Percentiles rank a stretch among this genome's conserved stretches.
Conservation (phyloP, 176 grass and related monocot genomes). For the Carex cristatella region DNA sequence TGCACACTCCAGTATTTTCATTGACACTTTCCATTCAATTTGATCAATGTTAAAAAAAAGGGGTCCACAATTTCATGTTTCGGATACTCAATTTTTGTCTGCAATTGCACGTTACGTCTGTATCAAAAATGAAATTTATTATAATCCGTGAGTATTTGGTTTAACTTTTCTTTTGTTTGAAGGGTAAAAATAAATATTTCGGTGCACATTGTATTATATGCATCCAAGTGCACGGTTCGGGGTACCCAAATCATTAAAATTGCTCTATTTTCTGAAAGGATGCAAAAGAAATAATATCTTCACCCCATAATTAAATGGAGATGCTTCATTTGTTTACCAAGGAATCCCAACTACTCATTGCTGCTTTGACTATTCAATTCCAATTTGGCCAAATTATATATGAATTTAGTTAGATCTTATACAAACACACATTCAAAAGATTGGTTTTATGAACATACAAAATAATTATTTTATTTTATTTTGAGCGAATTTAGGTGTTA, state of each 20-base stretch:
- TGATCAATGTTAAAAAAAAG: too few species aligned
- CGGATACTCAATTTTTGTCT: too few species aligned
- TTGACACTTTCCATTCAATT: too few species aligned
- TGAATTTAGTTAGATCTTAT: background rate
- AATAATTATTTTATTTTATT: background rate
- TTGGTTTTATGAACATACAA: too few species aligned
- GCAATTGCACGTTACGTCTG: too few species aligned
- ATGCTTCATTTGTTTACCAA: background rate
- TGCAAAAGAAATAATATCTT: background rate
- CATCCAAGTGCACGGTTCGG: background rate
- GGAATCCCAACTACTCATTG: background rate
- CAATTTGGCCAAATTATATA: background rate
- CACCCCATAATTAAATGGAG: background rate
- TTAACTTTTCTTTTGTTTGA: too few species aligned
- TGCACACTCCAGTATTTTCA: too few species aligned
- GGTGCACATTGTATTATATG: background rate
- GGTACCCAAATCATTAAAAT: background rate
- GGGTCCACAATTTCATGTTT: too few species aligned
- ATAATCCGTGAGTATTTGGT: too few species aligned
- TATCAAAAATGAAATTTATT: too few species aligned
- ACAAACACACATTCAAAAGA: background rate
- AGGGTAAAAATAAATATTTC: too few species aligned
- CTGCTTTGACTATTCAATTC: background rate
- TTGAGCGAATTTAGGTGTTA: background rate
- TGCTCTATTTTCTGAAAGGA: background rate